Evolutionary conservation across 2,329 filamentous ascomycete species (phyloP).

Genomic region (Lecanicillium sp.): DNA sequence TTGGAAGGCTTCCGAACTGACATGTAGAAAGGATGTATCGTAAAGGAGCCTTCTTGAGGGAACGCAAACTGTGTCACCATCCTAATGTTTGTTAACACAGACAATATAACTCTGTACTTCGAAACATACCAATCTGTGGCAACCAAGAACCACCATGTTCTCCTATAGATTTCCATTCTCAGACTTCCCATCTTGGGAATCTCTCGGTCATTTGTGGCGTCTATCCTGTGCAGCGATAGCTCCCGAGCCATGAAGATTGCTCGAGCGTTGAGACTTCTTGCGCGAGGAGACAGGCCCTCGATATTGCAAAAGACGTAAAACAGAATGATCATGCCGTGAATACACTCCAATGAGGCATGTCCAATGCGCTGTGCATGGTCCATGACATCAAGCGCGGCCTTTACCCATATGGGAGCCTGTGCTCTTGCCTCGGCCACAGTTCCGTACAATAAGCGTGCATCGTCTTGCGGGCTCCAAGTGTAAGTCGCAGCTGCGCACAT

Average conservation of each 20-base stretch:
- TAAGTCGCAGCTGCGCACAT: constrained; percentile 27
- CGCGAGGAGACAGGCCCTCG: constrained; percentile 30
- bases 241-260: constrained; percentile 27
- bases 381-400: constrained; percentile 29
- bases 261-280: constrained; percentile 25
- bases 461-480: constrained; percentile 26
- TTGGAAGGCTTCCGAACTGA: constrained; percentile 33
- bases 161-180: constrained; percentile 32
- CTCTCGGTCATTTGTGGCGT: constrained; percentile 25
- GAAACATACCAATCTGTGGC: constrained; percentile 33
- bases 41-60: constrained; percentile 30
- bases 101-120: too few relatives aligned
- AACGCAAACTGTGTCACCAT: constrained; percentile 31
- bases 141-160: constrained; percentile 40
- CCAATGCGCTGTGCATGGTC: constrained; percentile 27
- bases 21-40: constrained; percentile 34
- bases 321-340: constrained; percentile 33
- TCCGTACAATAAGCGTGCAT: constrained; percentile 22
- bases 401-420: constrained; percentile 28
- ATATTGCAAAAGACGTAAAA: constrained; percentile 33
- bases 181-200: constrained; percentile 21
- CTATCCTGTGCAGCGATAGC: constrained; percentile 33
- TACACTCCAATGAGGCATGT: constrained; percentile 27
- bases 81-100: constrained; percentile 24
- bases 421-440: constrained; percentile 23